These are phyloP conservation scores for Penicillium sumatraense DNA, from an alignment of 2,329 filamentous ascomycete genomes.

Conservation along the genomic window DNA sequence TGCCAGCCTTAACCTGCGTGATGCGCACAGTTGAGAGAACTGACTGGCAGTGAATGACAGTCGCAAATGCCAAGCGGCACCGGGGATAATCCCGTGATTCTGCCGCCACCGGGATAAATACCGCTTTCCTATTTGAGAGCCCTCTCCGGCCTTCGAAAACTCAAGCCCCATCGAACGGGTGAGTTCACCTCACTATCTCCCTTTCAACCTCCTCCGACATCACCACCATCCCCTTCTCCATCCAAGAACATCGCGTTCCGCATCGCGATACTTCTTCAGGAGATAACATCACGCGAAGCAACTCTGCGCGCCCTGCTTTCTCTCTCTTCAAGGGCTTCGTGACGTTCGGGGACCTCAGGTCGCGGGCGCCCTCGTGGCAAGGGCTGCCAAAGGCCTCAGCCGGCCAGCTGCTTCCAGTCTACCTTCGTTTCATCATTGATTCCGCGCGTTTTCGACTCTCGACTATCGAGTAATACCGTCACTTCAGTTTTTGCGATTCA, in stretches of 20 bases:
- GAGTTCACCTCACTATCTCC: constrained; percentile 47
- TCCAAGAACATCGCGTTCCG: constrained; percentile 45
- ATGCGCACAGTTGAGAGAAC: not conserved
- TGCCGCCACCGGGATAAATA: not conserved
- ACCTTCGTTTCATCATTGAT: constrained; percentile 39
- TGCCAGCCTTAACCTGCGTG: not conserved
- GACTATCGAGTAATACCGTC: constrained; percentile 16
- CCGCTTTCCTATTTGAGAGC: constrained; percentile 14
- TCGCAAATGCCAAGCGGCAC: not conserved
- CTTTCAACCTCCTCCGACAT: constrained; percentile 46
- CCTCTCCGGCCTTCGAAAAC: constrained; percentile 37
- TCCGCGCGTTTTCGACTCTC: constrained; percentile 19
- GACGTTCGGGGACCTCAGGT: constrained; percentile 42
- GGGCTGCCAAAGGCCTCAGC: constrained; percentile 52
- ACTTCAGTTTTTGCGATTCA: constrained; percentile 22
- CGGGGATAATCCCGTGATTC: not conserved
- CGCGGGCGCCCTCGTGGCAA: constrained; percentile 54
- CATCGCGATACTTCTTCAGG: constrained; percentile 46
- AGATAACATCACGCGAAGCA: constrained; percentile 29
- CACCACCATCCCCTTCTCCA: constrained; percentile 32
- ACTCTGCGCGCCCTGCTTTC: constrained; percentile 30
- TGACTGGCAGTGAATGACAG: not conserved
- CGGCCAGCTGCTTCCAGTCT: constrained; percentile 43
- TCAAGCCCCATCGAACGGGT: constrained; percentile 42
- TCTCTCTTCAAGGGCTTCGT: constrained; percentile 37